These are phyloP conservation scores for Daldinia childiae DNA, from an alignment of 495 filamentous ascomycete species.

Conservation along the genomic window DNA sequence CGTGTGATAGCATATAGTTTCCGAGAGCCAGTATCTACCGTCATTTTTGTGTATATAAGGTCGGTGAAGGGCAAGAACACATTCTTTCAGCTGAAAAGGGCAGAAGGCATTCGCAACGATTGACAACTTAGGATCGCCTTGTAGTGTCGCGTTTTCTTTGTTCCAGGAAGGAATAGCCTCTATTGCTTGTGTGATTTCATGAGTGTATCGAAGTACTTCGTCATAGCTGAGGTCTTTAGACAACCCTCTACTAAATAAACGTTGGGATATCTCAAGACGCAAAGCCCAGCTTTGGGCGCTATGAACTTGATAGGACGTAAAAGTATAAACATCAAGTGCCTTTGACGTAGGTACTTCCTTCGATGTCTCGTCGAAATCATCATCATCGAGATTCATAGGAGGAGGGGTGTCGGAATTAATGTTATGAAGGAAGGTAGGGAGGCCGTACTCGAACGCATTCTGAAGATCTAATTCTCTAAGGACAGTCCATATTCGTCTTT, in stretches of 20 bases:
- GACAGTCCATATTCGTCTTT: slow-evolving; percentile 70
- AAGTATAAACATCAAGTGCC: slow-evolving; percentile 50
- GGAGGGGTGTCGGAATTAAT: slow-evolving; percentile 52
- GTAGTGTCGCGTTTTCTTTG: slow-evolving; percentile 27
- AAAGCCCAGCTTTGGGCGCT: slow-evolving; percentile 52
- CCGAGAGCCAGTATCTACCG: slow-evolving; percentile 56
- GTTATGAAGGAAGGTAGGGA: slow-evolving; percentile 58
- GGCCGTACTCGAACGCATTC: slow-evolving; percentile 66
- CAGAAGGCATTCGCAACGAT: slow-evolving; percentile 54
- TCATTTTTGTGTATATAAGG: slow-evolving; percentile 54
- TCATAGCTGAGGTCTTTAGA: slow-evolving; percentile 53
- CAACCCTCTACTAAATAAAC: slow-evolving; percentile 45
- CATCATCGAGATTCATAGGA: slow-evolving; percentile 56
- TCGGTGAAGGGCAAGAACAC: slow-evolving; percentile 57
- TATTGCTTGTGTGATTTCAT: slow-evolving; percentile 56
- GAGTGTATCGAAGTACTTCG: slow-evolving; percentile 55
- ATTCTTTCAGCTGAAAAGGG: slow-evolving; percentile 55
- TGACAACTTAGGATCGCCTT: slow-evolving; percentile 38
- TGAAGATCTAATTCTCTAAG: slow-evolving; percentile 69
- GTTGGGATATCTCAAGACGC: slow-evolving; percentile 54
- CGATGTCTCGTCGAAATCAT: slow-evolving; percentile 55
- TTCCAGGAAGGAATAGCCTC: slow-evolving; percentile 57
- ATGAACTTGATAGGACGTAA: slow-evolving; percentile 54
- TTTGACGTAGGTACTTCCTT: slow-evolving; percentile 49
- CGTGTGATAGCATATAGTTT: slow-evolving; percentile 59